These are phyloP conservation scores for Oldenlandia corymbosa DNA, from an alignment of 257 asterid genomes.

Conservation along the genomic window DNA sequence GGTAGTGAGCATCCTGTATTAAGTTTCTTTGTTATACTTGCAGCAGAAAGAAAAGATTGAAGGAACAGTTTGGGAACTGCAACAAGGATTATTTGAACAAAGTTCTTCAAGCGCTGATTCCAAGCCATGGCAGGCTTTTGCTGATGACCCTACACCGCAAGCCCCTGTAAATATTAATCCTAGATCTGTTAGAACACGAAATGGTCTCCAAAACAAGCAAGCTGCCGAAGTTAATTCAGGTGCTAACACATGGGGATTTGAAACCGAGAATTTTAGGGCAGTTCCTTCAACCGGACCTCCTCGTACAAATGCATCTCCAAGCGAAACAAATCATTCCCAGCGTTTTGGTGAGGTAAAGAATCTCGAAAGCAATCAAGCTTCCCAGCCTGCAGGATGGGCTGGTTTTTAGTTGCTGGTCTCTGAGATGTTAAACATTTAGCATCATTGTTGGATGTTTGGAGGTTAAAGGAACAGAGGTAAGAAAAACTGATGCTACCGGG, in stretches of 20 bases:
- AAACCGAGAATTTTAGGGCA: constrained; percentile 66
- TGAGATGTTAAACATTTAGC: neutral
- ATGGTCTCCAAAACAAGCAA: constrained; percentile 43
- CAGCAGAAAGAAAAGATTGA: constrained; percentile 55
- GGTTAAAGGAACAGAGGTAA: neutral
- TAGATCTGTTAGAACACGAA: constrained; percentile 70
- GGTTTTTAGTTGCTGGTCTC: constrained; percentile 43
- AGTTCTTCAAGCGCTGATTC: constrained; percentile 52
- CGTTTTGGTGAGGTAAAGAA: constrained; percentile 47
- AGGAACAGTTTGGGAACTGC: constrained; percentile 79
- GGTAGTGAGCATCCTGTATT: neutral
- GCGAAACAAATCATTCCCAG: constrained; percentile 40
- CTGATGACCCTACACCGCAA: constrained; percentile 49
- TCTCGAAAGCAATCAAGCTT: constrained; percentile 39
- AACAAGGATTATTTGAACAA: constrained; percentile 55
- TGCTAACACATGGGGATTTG: constrained; percentile 69
- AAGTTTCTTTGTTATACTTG: constrained; percentile 7
- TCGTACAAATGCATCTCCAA: constrained; percentile 29
- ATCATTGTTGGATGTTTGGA: neutral
- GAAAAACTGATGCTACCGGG: neutral
- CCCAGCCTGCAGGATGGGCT: constrained; percentile 99
- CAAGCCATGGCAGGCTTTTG: constrained; percentile 81
- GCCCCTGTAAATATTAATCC: constrained; percentile 32
- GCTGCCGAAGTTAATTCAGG: constrained; percentile 32
- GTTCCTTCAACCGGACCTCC: constrained; percentile 54